Percentiles rank a stretch among this genome's conserved stretches.
These are phyloP conservation scores for Sporothrix curviconia DNA, from an alignment of 2,329 filamentous ascomycete genomes.

Conservation along the genomic window DNA sequence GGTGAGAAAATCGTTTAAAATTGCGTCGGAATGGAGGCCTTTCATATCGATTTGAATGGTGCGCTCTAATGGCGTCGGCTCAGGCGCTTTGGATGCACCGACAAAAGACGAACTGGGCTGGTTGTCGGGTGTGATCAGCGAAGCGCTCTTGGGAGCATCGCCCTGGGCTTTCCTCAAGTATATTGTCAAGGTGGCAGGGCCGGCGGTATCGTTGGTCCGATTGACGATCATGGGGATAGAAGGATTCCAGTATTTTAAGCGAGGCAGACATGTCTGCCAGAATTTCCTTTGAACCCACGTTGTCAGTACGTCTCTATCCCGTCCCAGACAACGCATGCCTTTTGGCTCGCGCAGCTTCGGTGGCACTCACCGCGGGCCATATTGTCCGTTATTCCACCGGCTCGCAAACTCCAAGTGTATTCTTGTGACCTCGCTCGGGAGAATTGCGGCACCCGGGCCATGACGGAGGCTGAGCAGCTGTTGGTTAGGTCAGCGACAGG, in stretches of 20 bases:
- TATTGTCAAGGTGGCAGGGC: conserved; percentile 57
- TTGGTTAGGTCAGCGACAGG: background rate
- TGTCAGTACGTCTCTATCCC: background rate
- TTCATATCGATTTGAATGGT: conserved; percentile 58
- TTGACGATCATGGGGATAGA: conserved; percentile 74
- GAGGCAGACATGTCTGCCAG: conserved; percentile 74
- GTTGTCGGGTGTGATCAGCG: conserved; percentile 23
- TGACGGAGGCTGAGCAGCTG: conserved; percentile 69
- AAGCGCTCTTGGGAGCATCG: conserved; percentile 7
- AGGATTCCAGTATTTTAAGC: conserved; percentile 93
- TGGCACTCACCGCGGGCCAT: conserved; percentile 58
- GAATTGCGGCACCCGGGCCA: conserved; percentile 74
- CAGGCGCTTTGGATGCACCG: conserved; percentile 43
- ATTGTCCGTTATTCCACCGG: conserved; percentile 58
- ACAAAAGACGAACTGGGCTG: conserved; percentile 42
- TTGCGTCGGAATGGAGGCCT: conserved; percentile 51
- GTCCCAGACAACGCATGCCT: background rate
- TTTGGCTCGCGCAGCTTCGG: background rate
- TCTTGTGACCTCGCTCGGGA: conserved; percentile 68
- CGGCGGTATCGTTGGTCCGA: conserved; percentile 52
- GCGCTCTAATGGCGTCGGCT: conserved; percentile 43
- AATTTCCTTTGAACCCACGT: conserved; percentile 59
- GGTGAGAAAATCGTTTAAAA: conserved; percentile 55
- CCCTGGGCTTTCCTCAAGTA: conserved; percentile 44
- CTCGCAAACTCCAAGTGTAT: conserved; percentile 68